Evolutionary conservation across 2,329 filamentous ascomycete species (phyloP).

Genomic region (Penicillium capsulatum): DNA sequence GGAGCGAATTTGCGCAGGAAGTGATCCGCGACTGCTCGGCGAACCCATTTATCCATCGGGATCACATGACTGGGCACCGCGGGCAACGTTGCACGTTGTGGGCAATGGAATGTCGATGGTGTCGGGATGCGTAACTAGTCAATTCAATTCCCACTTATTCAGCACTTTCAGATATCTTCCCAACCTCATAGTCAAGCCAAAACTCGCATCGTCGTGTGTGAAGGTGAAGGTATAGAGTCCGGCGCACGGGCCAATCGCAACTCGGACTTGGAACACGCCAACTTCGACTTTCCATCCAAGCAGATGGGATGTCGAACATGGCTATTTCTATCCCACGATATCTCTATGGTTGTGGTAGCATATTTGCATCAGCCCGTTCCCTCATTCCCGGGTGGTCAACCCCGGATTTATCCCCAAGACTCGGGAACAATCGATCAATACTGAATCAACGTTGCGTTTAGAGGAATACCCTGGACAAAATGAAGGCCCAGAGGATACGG

Average conservation of each 20-base stretch:
- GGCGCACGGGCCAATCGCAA: conserved; percentile 22
- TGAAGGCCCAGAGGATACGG: no score
- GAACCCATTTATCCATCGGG: conserved; percentile 14
- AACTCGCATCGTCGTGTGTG: background rate
- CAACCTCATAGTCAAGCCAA: background rate
- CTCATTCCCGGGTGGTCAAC: no score
- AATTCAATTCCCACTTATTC: conserved; percentile 1
- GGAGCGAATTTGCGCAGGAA: conserved; percentile 6
- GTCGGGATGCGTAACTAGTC: no score
- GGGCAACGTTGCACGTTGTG: conserved; percentile 6
- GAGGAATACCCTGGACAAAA: no score
- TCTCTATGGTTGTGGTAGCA: no score
- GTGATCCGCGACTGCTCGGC: conserved; percentile 12
- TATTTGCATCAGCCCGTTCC: no score
- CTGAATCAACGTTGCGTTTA: no score
- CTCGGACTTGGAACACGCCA: conserved; percentile 23
- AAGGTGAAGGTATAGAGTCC: conserved; percentile 5
- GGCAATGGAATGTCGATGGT: background rate
- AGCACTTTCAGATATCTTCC: no score
- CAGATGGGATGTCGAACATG: no score
- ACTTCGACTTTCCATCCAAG: conserved; percentile 14
- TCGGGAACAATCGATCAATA: no score
- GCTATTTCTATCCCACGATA: no score
- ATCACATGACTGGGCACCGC: conserved; percentile 25
- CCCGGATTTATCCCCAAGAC: no score